phyloP scores from a whole-genome alignment of 345 rosid species.

The Eucalyptus coolabah region DNA sequence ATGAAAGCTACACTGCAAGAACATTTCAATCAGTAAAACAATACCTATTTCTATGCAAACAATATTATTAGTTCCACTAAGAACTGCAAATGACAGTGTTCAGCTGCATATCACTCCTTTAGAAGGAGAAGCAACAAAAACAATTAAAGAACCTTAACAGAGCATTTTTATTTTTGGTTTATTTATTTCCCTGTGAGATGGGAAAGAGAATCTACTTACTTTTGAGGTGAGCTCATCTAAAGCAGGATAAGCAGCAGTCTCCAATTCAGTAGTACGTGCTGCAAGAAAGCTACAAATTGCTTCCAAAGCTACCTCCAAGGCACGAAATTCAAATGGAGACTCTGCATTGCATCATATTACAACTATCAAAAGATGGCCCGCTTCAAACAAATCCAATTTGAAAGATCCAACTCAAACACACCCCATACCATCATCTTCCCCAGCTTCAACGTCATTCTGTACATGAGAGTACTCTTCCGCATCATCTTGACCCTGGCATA shows the following conservation, averaged over 20 bases:
- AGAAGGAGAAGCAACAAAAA: not conserved
- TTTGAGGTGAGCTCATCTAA: slow-evolving; percentile 91
- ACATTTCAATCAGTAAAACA: not conserved
- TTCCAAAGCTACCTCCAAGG: slow-evolving; percentile 90
- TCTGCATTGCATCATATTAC: slow-evolving; percentile 29
- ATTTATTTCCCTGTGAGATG: not conserved
- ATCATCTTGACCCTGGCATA: slow-evolving; percentile 25
- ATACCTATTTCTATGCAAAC: not conserved
- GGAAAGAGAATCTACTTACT: slow-evolving; percentile 14
- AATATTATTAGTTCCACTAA: not conserved
- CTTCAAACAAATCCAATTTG: not conserved
- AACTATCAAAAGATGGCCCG: not conserved
- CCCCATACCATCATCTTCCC: slow-evolving; percentile 83
- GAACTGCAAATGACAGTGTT: not conserved
- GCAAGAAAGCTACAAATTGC: slow-evolving; percentile 91
- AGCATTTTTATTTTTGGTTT: not conserved
- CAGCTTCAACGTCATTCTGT: slow-evolving; percentile 47
- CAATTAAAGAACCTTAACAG: not conserved
- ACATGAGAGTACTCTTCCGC: slow-evolving; percentile 29
- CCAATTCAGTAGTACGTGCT: slow-evolving; percentile 83
- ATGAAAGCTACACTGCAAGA: not conserved
- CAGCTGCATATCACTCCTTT: not conserved
- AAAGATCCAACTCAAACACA: not conserved
- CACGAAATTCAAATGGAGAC: slow-evolving; percentile 79
- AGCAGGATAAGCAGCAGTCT: slow-evolving; percentile 93